Evolutionary conservation across 495 filamentous ascomycete genomes (phyloP).

Genomic region (Xylaria longipes): DNA sequence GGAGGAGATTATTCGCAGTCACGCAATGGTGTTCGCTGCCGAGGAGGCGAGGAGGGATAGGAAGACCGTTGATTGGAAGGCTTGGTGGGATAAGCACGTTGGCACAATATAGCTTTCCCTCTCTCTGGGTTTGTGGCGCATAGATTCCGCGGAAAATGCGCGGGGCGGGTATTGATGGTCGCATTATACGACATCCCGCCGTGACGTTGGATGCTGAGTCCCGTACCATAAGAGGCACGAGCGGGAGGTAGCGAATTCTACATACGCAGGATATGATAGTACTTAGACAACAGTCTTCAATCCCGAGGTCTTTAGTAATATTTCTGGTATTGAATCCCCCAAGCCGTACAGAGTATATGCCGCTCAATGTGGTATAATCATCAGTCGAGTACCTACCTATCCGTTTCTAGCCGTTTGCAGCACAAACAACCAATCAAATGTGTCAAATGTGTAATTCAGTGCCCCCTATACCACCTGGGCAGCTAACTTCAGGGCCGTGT

Average conservation of each 20-base stretch:
- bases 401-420: neutral
- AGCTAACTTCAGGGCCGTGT: neutral
- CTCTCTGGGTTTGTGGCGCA: neutral
- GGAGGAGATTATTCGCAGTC: slow-evolving; percentile 85
- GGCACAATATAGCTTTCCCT: slow-evolving; percentile 19
- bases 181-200: neutral
- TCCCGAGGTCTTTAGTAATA: neutral
- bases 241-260: neutral
- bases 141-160: neutral
- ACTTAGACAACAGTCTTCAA: neutral
- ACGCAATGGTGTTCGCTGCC: slow-evolving; percentile 93
- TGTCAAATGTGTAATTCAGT: neutral
- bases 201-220: neutral
- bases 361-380: neutral
- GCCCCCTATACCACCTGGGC: neutral
- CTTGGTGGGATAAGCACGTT: slow-evolving; percentile 76
- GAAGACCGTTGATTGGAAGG: slow-evolving; percentile 74
- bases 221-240: neutral
- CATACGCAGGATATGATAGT: neutral
- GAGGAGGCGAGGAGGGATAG: slow-evolving; percentile 79
- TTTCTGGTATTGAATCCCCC: neutral
- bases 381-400: neutral
- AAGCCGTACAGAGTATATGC: neutral
- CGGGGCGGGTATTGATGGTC: neutral
- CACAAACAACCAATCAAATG: neutral